A percentile compares a stretch with the other conserved stretches of the same genome.
Conservation (phyloP, 768 basidiomycete genomes). For the Russula lepida region DNA sequence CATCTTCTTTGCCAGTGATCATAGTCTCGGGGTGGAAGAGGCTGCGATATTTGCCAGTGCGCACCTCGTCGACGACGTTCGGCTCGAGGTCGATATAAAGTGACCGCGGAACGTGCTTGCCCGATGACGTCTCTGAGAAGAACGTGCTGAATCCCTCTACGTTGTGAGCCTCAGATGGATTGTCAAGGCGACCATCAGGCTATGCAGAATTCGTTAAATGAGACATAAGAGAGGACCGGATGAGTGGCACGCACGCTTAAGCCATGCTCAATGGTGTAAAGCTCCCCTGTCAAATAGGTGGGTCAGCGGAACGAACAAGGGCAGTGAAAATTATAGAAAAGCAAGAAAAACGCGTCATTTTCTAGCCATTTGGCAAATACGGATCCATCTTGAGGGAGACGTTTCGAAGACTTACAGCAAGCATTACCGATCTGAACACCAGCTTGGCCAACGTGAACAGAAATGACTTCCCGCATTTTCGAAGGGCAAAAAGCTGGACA, state of each 20-base stretch:
- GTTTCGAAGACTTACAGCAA: slow-evolving; percentile 67
- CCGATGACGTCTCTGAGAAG: slow-evolving; percentile 95
- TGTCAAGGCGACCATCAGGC: slow-evolving; percentile 90
- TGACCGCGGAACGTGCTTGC: slow-evolving; percentile 95
- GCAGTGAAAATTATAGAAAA: background rate
- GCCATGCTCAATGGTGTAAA: slow-evolving; percentile 98
- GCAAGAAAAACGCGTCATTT: slow-evolving; percentile 2
- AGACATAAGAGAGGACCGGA: slow-evolving; percentile 5
- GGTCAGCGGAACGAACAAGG: background rate
- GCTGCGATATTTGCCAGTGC: slow-evolving; percentile 89
- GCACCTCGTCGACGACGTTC: slow-evolving; percentile 95
- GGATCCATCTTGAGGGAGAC: background rate
- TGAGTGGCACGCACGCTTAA: slow-evolving; percentile 63
- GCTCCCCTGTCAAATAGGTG: slow-evolving; percentile 61
- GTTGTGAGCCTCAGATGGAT: slow-evolving; percentile 62
- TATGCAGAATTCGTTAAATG: slow-evolving; percentile 30
- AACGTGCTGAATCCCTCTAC: slow-evolving; percentile 98
- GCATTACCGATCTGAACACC: slow-evolving; percentile 98
- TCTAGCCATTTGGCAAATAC: slow-evolving; percentile 19
- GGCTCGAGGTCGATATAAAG: slow-evolving; percentile 97
- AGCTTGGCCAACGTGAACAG: slow-evolving; percentile 97
- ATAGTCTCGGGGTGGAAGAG: slow-evolving; percentile 99
- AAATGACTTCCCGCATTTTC: slow-evolving; percentile 92
- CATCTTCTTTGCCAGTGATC: slow-evolving; percentile 98
- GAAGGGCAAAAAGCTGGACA: slow-evolving; percentile 13